Base-by-base conservation (phyloP, 148 eudicot species). In the Drosera capensis region DNA sequence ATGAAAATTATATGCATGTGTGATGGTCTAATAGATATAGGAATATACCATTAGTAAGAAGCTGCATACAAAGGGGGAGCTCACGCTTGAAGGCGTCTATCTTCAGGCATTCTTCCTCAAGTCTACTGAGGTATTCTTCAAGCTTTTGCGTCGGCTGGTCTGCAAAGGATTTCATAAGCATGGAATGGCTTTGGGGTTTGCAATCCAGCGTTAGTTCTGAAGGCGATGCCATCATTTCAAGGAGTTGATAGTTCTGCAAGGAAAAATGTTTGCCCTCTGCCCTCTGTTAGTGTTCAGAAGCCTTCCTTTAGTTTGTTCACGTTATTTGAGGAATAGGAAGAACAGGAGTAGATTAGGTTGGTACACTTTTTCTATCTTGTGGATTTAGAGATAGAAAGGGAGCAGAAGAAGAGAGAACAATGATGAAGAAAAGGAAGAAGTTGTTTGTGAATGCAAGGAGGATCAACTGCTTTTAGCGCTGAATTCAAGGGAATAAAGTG, bases 71-170 rank as follows among this genome's bases (percentile, higher is more conserved):
- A 18, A 87, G 90, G 4, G 96, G 96, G 29, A 87, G 86, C 63
- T 87, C 96, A 21, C 94, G 94, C 62, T 82, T 87, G 66, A 87
- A 87, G 16, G 94, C 96, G 47, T 87, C 96, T n/a, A 87, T 87
- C 78, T 87, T 87, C 43, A 72, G 75, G n/a, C 86, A 66, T 57
- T 87, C 96, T 53, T 87, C 94, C 61, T 87, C 96, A 11, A 87
- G 94, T 0, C 80, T 75, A 47, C 65, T 43, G 3, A 87, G 70
- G 63, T 82, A 74, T 8, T 87, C 94, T 68, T 87, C 79, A 8
- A 87, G 75, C 68, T 74, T 77, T 13, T 63, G 80, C 1, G 70
- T 55, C 29, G 45, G 16, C 67, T 41, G 45, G 3, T 73, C 79
- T n/a, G 66, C 80, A 30, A 72, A 60, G 3, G 94, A 69, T 57